Percentiles rank a stretch among this genome's conserved stretches.
phyloP scores from a whole-genome alignment of 495 filamentous ascomycete species.

The Trichoderma reesei region DNA sequence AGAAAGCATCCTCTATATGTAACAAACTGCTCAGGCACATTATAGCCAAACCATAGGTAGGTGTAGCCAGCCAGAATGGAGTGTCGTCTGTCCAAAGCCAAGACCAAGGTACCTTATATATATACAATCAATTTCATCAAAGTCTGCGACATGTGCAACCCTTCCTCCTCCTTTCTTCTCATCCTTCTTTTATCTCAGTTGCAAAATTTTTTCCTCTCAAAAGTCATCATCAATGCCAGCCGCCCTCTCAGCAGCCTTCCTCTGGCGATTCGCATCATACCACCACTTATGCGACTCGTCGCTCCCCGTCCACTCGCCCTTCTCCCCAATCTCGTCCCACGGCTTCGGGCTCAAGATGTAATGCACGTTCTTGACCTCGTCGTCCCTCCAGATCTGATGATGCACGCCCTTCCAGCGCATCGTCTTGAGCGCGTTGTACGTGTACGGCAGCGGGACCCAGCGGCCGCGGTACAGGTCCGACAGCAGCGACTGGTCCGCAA shows the following conservation, averaged over 20 bases:
- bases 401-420: constrained; percentile 61
- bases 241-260: background rate
- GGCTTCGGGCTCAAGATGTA: constrained; percentile 75
- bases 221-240: background rate
- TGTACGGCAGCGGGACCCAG: constrained; percentile 67
- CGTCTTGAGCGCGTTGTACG: constrained; percentile 79
- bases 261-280: constrained; percentile 1
- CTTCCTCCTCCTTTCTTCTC: background rate
- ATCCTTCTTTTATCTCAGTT: too few species aligned
- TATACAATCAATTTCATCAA: too few species aligned
- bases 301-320: constrained; percentile 6
- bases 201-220: background rate
- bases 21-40: too few species aligned
- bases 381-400: constrained; percentile 62
- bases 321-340: constrained; percentile 49
- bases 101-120: too few species aligned
- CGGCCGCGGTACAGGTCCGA: constrained; percentile 52
- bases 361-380: constrained; percentile 67
- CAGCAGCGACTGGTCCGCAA: constrained; percentile 68
- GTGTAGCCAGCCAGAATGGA: too few species aligned
- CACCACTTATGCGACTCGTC: constrained; percentile 11
- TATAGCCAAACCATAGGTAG: too few species aligned
- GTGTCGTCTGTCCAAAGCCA: too few species aligned
- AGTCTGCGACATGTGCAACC: background rate
- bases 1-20: too few species aligned